Evolutionary conservation across 1,139 yeast genomes (phyloP).

Genomic region (Saccharomyces hybrid): DNA sequence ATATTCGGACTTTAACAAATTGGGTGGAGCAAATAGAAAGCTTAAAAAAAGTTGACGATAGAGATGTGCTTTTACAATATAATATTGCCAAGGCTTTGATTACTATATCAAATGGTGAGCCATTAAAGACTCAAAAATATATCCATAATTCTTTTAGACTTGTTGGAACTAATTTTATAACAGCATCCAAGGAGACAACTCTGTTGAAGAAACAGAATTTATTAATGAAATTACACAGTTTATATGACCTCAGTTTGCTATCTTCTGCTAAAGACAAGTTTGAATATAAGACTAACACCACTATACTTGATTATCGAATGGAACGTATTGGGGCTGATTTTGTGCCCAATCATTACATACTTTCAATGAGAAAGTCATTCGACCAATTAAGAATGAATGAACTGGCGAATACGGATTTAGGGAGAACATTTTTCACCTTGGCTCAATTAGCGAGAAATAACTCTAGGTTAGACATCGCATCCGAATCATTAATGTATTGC

Average conservation of each 20-base stretch:
- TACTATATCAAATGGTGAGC: conserved; percentile 35
- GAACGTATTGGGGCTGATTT: conserved; percentile 54
- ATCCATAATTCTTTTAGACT: conserved; percentile 46
- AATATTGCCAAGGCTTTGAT: conserved; percentile 57
- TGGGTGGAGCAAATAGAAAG: conserved; percentile 48
- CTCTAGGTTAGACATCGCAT: conserved; percentile 64
- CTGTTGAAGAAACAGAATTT: conserved; percentile 49
- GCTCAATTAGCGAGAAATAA: conserved; percentile 64
- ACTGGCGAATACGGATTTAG: conserved; percentile 36
- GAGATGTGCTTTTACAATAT: conserved; percentile 50
- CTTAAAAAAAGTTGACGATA: conserved; percentile 40
- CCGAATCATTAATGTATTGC: conserved; percentile 65
- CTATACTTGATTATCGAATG: conserved; percentile 35
- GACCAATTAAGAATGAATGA: conserved; percentile 37
- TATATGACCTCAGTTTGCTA: conserved; percentile 48
- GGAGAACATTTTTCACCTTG: conserved; percentile 48
- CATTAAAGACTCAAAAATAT: conserved; percentile 33
- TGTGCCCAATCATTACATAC: conserved; percentile 51
- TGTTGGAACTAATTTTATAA: conserved; percentile 54
- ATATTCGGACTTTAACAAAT: conserved; percentile 39
- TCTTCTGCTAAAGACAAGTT: conserved; percentile 20
- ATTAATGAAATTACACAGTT: conserved; percentile 60
- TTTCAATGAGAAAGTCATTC: conserved; percentile 53
- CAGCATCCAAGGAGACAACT: conserved; percentile 51
- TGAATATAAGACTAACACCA: conserved; percentile 20